Percentiles rank a stretch among this genome's conserved stretches.
phyloP scores from a whole-genome alignment of 176 grass and related monocot genomes.

The Juncus effusus region DNA sequence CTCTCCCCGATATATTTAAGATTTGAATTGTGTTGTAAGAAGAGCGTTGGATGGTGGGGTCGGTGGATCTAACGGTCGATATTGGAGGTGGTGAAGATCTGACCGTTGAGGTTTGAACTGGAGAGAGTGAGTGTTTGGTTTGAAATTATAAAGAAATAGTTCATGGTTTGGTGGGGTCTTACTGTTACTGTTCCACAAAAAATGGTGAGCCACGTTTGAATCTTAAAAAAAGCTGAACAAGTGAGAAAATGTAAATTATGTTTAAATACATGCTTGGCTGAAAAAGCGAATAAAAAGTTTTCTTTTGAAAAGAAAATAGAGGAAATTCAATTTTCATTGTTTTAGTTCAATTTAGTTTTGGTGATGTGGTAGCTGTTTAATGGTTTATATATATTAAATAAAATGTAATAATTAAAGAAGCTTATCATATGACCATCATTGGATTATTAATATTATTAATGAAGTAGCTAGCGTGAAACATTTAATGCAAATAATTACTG shows the following conservation, averaged over 20 bases:
- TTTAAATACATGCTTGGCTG: background rate
- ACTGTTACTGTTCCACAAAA: background rate
- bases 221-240: background rate
- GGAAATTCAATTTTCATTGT: too few species aligned
- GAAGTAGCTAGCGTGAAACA: too few species aligned
- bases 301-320: too few species aligned
- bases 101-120: conserved; percentile 35
- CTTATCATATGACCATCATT: too few species aligned
- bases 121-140: conserved; percentile 8
- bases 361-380: too few species aligned
- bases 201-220: conserved; percentile 7
- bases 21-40: conserved; percentile 37
- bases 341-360: too few species aligned
- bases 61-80: conserved; percentile 5
- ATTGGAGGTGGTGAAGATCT: conserved; percentile 4
- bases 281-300: background rate
- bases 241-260: background rate
- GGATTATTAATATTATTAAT: too few species aligned
- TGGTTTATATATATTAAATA: too few species aligned
- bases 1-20: background rate
- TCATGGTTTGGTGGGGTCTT: background rate
- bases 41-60: conserved; percentile 41
- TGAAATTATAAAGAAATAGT: conserved; percentile 9
- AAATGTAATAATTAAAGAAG: too few species aligned
- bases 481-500: too few species aligned